Evolutionary conservation across 2,329 filamentous ascomycete genomes (phyloP), one percentile per base, ranked within the genome.

Genomic region (Gremmenia infestans): DNA sequence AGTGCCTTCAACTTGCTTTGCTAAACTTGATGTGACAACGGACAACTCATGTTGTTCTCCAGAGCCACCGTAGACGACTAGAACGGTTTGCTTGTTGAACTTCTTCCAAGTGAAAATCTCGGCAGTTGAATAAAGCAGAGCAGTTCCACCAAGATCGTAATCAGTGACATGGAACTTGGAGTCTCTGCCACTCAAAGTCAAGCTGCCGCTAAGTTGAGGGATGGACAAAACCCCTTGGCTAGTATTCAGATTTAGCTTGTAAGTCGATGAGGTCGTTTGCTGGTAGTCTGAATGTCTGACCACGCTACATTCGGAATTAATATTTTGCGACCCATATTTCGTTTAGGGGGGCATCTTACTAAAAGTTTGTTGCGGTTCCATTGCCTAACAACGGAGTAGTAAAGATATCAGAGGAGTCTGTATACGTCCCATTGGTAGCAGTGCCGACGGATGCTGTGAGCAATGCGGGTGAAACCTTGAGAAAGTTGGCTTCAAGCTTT

Each of bases 401-500:
- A 2, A 63, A 67, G 5, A 71, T 68, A 15, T 43, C 45, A 19
- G 82, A 77, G 25, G 77, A 83, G 65, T 80, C 82, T 2, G 80
- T 73, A 23, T 80, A 79, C 6, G 73, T 72, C 9, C 76, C 70
- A 37, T 69, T 70, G 3, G 65, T 76, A 37, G 74, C 68, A 62
- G 76, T 73, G 11, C 78, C 78, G 1, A 84, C 79, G 0, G 73
- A 76, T 0, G 84, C 80, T 2, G 80, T 80, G 17, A 91, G 72
- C 63, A 89, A 92, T 0, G 80, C 82, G 0, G 87, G 86, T 0
- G 87, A 89, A 0, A 84, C 86, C 63, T 86, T 86, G 52, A 89
- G 70, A 70, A 93, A 93, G 63, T 89, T 87, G 25, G 82, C 87
- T 60, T 89, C 75, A 1, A 93, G 79, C 66, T 93, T 94, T 25